Conservation (phyloP, 208 protist species). For the Phytomonas francai region DNA sequence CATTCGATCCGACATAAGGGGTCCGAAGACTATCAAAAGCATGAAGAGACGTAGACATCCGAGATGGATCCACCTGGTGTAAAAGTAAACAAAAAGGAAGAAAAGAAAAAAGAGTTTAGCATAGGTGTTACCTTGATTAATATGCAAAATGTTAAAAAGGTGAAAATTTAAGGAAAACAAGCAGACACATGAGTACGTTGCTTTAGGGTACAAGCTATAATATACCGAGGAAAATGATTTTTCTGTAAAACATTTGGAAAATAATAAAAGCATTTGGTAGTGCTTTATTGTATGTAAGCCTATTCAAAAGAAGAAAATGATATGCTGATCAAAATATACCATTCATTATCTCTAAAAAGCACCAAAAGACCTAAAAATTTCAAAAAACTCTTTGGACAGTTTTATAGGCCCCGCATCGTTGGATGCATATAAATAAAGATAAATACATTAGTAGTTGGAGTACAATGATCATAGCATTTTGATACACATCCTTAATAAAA, state of each 20-base stretch:
- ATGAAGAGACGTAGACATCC: conserved; percentile 8
- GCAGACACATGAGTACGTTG: too few relatives aligned
- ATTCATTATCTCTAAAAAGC: not conserved
- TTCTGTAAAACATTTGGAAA: not conserved
- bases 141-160: too few relatives aligned
- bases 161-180: too few relatives aligned
- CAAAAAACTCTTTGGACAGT: not conserved
- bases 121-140: too few relatives aligned
- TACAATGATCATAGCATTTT: not conserved
- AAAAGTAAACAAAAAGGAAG: not conserved
- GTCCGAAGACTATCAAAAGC: conserved; percentile 21
- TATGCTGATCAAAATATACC: not conserved
- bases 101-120: too few relatives aligned
- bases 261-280: not conserved
- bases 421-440: conserved; percentile 10
- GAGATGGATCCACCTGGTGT: not conserved
- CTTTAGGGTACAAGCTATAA: too few relatives aligned
- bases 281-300: too few relatives aligned
- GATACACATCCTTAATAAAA: not conserved
- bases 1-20: conserved; percentile 20
- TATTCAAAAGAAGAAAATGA: not conserved
- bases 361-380: not conserved
- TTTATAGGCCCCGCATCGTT: not conserved
- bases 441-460: not conserved
- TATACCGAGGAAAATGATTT: too few relatives aligned